These are phyloP conservation scores for Pleurotus tuber-regium DNA, from an alignment of 768 basidiomycete species.

Conservation along the genomic window DNA sequence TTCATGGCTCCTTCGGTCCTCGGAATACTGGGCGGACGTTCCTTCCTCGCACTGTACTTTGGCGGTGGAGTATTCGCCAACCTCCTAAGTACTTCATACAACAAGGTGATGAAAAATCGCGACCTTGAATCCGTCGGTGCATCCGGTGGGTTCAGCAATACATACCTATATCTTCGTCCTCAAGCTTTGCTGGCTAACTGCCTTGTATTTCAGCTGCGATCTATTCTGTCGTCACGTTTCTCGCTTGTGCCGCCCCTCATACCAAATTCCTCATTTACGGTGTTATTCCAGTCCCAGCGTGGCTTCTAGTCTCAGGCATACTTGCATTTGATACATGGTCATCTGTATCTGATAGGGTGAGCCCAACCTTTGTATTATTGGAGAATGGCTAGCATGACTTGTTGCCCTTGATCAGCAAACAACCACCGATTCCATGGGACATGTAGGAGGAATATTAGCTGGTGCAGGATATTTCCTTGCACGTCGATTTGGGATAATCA, in stretches of 20 bases:
- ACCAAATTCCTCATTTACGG: constrained; percentile 71
- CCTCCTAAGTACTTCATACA: constrained; percentile 48
- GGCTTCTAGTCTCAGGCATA: constrained; percentile 67
- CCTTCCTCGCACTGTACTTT: constrained; percentile 73
- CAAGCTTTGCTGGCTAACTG: constrained; percentile 7
- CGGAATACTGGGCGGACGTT: constrained; percentile 56
- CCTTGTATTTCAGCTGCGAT: constrained; percentile 54
- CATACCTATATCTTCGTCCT: no score
- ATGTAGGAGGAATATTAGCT: constrained; percentile 64
- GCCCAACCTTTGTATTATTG: constrained; percentile 13
- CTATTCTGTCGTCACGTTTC: constrained; percentile 66
- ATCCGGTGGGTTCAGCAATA: constrained; percentile 51
- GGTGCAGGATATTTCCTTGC: constrained; percentile 55
- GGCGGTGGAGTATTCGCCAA: constrained; percentile 66
- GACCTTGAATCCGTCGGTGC: constrained; percentile 58
- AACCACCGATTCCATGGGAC: constrained; percentile 59
- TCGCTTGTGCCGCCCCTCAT: constrained; percentile 67
- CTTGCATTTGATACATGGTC: constrained; percentile 59
- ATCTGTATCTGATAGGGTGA: constrained; percentile 37
- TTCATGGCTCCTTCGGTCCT: constrained; percentile 73
- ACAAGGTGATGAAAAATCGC: constrained; percentile 31
- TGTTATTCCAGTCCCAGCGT: constrained; percentile 78
- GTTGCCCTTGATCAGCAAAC: constrained; percentile 37
- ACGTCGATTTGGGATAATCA: constrained; percentile 34
- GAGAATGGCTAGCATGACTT: not conserved